Conservation (phyloP, 225 moss, liverwort and hornwort genomes). For the Marchantia polymorpha region DNA sequence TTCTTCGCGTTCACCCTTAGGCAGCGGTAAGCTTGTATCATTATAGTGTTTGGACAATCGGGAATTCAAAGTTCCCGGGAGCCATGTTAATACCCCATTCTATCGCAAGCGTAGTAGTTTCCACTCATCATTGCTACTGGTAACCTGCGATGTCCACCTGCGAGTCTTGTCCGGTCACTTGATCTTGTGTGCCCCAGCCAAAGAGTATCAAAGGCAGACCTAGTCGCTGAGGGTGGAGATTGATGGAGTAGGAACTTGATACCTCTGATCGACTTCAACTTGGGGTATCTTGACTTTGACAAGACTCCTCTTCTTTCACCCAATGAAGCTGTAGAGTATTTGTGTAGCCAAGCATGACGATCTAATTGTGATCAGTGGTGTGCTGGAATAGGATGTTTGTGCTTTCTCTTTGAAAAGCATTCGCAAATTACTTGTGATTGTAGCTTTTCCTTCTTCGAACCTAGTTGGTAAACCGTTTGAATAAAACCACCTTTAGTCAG, state of each 20-base stretch:
- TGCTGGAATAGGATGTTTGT: slow-evolving; percentile 17
- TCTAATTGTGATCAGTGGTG: slow-evolving; percentile 24
- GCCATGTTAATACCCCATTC: slow-evolving; percentile 31
- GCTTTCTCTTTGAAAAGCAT: background rate
- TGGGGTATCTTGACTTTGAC: slow-evolving; percentile 13
- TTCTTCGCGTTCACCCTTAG: slow-evolving; percentile 18
- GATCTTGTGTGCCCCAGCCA: slow-evolving; percentile 10
- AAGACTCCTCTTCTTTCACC: slow-evolving; percentile 23
- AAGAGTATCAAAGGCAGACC: slow-evolving; percentile 5
- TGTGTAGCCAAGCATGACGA: slow-evolving; percentile 30
- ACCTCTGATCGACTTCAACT: slow-evolving; percentile 7
- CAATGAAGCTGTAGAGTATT: slow-evolving; percentile 39
- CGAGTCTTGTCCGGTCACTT: slow-evolving; percentile 19
- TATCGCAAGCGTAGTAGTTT: slow-evolving; percentile 16
- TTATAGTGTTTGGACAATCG: slow-evolving; percentile 27
- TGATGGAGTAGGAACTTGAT: slow-evolving; percentile 13
- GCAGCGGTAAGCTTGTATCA: slow-evolving; percentile 41
- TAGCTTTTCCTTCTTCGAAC: slow-evolving; percentile 8
- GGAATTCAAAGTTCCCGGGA: slow-evolving; percentile 19
- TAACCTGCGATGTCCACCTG: slow-evolving; percentile 16
- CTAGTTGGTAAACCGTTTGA: slow-evolving; percentile 16
- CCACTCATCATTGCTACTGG: slow-evolving; percentile 9
- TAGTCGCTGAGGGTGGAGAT: slow-evolving; percentile 14
- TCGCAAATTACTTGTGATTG: slow-evolving; percentile 15
- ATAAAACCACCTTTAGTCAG: slow-evolving; percentile 27